These are phyloP conservation scores for Claviceps humidiphila DNA, from an alignment of 2,329 filamentous ascomycete species.

Conservation along the genomic window DNA sequence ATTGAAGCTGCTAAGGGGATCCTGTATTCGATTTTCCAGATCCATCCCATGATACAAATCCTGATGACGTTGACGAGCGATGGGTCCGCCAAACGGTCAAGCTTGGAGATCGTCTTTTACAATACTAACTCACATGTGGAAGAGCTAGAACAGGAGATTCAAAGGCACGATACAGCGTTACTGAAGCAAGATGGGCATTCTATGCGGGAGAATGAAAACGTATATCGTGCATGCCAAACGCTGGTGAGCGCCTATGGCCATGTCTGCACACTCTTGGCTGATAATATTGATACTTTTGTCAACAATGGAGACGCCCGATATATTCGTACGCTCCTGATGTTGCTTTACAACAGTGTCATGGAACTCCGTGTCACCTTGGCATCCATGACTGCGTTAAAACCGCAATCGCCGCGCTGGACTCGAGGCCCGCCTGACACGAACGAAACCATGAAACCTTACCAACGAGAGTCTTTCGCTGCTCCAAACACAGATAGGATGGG, in stretches of 20 bases:
- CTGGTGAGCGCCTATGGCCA: slow-evolving; percentile 52
- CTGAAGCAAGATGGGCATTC: slow-evolving; percentile 33
- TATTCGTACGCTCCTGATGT: slow-evolving; percentile 49
- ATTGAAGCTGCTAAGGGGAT: slow-evolving; percentile 54
- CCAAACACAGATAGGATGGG: slow-evolving; percentile 37
- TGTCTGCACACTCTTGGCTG: slow-evolving; percentile 46
- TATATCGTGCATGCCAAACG: slow-evolving; percentile 49
- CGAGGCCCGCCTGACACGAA: slow-evolving; percentile 16
- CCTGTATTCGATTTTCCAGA: slow-evolving; percentile 53
- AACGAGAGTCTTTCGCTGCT: slow-evolving; percentile 38
- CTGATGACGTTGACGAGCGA: slow-evolving; percentile 49
- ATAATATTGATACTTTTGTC: slow-evolving; percentile 51
- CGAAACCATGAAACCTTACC: slow-evolving; percentile 37
- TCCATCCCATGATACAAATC: slow-evolving; percentile 55
- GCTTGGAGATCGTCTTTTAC: slow-evolving; percentile 54
- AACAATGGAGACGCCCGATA: slow-evolving; percentile 54
- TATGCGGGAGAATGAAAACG: slow-evolving; percentile 46
- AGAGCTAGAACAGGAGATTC: slow-evolving; percentile 51
- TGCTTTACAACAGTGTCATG: slow-evolving; percentile 55
- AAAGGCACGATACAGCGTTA: slow-evolving; percentile 41
- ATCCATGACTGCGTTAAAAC: slow-evolving; percentile 16
- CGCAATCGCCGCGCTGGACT: slow-evolving; percentile 8
- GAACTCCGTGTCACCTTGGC: slow-evolving; percentile 46
- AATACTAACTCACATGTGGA: slow-evolving; percentile 55
- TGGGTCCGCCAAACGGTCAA: slow-evolving; percentile 46